These are phyloP conservation scores for Zygnema cylindricum DNA, from an alignment of 139 green algal species.

Conservation along the genomic window DNA sequence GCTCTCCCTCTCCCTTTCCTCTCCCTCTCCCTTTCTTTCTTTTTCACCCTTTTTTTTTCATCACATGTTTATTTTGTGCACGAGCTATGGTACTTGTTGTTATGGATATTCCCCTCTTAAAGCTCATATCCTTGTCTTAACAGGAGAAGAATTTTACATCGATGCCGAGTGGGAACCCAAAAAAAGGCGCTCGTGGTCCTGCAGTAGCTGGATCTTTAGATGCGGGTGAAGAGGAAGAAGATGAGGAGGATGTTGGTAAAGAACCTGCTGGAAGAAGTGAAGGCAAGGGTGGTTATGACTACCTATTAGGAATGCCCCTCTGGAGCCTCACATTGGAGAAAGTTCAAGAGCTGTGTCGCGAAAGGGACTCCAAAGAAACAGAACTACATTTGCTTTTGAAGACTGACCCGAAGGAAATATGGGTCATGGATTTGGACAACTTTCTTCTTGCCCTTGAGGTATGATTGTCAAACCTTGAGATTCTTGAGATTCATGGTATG, in stretches of 20 bases:
- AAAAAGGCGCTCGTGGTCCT: not conserved
- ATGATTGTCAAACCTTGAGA: not conserved
- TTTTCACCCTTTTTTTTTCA: too few species aligned
- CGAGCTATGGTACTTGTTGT: too few species aligned
- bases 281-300: slow-evolving; percentile 80
- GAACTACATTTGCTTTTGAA: slow-evolving; percentile 13
- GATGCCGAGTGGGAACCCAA: not conserved
- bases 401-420: slow-evolving; percentile 35
- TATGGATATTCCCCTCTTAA: too few species aligned
- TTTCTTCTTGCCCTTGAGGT: slow-evolving; percentile 45
- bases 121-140: slow-evolving; percentile 16
- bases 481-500: not conserved
- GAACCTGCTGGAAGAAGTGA: not conserved
- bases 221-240: not conserved
- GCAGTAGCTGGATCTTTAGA: not conserved
- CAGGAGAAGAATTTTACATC: slow-evolving; percentile 42
- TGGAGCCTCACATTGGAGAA: slow-evolving; percentile 93
- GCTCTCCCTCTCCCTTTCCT: too few species aligned
- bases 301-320: slow-evolving; percentile 95
- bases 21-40: too few species aligned
- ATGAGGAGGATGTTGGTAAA: not conserved
- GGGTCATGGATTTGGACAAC: slow-evolving; percentile 33
- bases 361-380: slow-evolving; percentile 35
- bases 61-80: too few species aligned
- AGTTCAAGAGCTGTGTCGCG: slow-evolving; percentile 68